Evolutionary conservation across 202 grass and related monocot genomes (phyloP).

Genomic region (Saccharum hybrid): DNA sequence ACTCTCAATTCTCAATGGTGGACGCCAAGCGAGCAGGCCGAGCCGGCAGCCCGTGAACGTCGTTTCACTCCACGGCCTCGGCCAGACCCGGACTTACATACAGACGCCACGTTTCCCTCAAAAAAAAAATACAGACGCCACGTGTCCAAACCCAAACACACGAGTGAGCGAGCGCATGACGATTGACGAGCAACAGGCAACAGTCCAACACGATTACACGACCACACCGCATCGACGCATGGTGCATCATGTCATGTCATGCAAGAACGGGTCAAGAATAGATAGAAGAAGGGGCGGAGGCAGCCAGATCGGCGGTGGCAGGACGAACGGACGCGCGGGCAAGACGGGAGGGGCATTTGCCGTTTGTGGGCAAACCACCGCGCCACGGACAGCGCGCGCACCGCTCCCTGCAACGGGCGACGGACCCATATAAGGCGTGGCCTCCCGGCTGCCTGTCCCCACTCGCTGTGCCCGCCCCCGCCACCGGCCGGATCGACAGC

Average conservation of each 20-base stretch:
- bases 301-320: slow-evolving; percentile 36
- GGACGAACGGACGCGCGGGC: slow-evolving; percentile 58
- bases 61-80: not conserved
- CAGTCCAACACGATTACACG: not conserved
- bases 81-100: too few relatives aligned
- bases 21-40: too few relatives aligned
- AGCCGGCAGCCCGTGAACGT: not conserved
- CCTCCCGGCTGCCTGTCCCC: slow-evolving; percentile 23
- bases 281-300: not conserved
- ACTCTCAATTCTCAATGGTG: not conserved
- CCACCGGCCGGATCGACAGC: slow-evolving; percentile 30
- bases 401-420: slow-evolving; percentile 44
- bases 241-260: not conserved
- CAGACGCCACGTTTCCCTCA: too few relatives aligned
- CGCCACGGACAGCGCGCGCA: slow-evolving; percentile 36
- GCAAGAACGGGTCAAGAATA: slow-evolving; percentile 50
- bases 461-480: slow-evolving; percentile 29
- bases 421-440: slow-evolving; percentile 39
- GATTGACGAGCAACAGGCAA: not conserved
- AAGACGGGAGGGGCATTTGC: slow-evolving; percentile 36
- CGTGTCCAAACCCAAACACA: too few relatives aligned
- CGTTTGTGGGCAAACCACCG: slow-evolving; percentile 20
- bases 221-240: not conserved
- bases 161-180: not conserved
- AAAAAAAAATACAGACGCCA: too few relatives aligned